phyloP scores from a whole-genome alignment of 148 eudicot species.

The Spergularia marina region DNA sequence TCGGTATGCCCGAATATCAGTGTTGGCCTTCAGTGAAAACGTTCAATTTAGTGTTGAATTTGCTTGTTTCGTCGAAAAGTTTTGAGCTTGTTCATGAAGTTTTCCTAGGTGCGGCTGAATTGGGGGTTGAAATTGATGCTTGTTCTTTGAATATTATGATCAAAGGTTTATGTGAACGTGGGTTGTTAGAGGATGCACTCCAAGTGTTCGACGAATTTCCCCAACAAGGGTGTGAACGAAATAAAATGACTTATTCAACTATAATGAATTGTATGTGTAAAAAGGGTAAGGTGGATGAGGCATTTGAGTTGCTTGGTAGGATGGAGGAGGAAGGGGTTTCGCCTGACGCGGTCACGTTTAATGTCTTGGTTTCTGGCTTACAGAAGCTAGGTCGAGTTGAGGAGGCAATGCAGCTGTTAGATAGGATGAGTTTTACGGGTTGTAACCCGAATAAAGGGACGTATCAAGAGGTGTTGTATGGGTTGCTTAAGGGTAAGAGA shows the following conservation, averaged over 20 bases:
- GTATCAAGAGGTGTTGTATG: conserved; percentile 78
- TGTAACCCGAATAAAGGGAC: conserved; percentile 70
- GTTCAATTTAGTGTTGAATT: conserved; percentile 71
- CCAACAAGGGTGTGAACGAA: conserved; percentile 51
- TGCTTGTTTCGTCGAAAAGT: conserved; percentile 53
- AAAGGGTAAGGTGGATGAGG: conserved; percentile 55
- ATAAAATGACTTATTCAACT: conserved; percentile 65
- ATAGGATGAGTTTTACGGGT: conserved; percentile 62
- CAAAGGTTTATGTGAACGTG: conserved; percentile 66
- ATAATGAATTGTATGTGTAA: conserved; percentile 69
- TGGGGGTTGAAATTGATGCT: conserved; percentile 71
- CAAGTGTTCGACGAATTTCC: conserved; percentile 87
- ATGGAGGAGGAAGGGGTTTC: conserved; percentile 71
- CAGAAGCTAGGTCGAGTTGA: conserved; percentile 59
- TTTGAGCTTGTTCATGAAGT: conserved; percentile 62
- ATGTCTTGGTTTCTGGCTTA: conserved; percentile 59
- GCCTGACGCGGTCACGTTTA: conserved; percentile 59
- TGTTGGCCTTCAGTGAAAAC: conserved; percentile 75
- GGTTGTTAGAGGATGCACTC: conserved; percentile 60
- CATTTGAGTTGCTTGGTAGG: conserved; percentile 58
- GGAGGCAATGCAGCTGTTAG: conserved; percentile 60
- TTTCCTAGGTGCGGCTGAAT: conserved; percentile 39
- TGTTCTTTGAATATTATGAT: conserved; percentile 76
- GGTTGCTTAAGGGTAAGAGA: conserved; percentile 49
- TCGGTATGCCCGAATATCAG: conserved; percentile 59